phyloP scores from a whole-genome alignment of 1,139 yeast genomes.

The Wickerhamiella infanticola region DNA sequence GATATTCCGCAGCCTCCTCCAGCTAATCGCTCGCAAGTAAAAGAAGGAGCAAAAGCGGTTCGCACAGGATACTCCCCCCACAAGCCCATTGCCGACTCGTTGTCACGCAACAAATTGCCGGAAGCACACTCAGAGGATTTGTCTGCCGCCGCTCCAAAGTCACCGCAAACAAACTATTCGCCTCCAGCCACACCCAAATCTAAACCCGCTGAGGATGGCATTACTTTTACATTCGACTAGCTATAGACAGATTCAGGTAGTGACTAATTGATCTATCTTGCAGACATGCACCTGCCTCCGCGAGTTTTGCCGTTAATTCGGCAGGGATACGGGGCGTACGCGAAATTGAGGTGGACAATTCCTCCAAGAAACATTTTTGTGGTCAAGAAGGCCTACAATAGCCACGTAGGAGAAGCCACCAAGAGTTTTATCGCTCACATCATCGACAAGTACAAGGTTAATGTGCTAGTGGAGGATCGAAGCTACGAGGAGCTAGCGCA shows the following conservation, averaged over 20 bases:
- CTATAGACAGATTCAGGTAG: neutral
- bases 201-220: neutral
- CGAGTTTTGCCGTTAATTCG: conserved; percentile 9
- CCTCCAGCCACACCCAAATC: neutral
- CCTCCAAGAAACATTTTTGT: conserved; percentile 53
- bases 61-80: too few species aligned
- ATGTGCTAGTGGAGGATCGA: conserved; percentile 60
- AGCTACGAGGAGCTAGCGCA: conserved; percentile 55
- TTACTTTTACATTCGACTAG: neutral
- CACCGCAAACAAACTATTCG: neutral
- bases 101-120: too few species aligned
- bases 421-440: conserved; percentile 43
- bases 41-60: too few species aligned
- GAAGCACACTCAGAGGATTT: too few species aligned
- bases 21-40: too few species aligned
- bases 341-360: conserved; percentile 18
- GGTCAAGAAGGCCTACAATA: conserved; percentile 74
- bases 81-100: too few species aligned
- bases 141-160: too few species aligned
- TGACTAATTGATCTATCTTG: neutral
- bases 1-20: neutral
- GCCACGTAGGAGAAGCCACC: conserved; percentile 49
- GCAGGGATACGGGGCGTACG: conserved; percentile 7
- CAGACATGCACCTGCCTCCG: conserved; percentile 9
- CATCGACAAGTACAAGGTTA: conserved; percentile 49